Evolutionary conservation across 164 flowering plant genomes (phyloP), one percentile per base, ranked within the genome.

Genomic region (Berberis vulgaris): DNA sequence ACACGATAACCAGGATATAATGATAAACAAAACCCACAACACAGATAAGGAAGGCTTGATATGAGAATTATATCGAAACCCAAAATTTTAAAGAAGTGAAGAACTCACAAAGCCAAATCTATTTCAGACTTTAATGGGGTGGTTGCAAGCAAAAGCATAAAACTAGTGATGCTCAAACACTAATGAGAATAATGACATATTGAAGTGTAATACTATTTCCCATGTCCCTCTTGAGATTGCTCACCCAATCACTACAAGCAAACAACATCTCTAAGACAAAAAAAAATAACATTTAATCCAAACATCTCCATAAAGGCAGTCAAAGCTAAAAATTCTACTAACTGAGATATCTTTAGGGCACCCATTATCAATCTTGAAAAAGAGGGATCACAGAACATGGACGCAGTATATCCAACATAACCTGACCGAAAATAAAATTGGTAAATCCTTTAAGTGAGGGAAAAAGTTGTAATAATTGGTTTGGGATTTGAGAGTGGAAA

Each of bases 321-420:
- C 64, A 86, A 59, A 10, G 82, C 81, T 26, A 86, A 74, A 69
- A 85, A 89, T 79, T 91, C 97, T 67, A 82, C 60, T 49, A 78
- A 41, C 39, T 75, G 87, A 67, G 99, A 81, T 59, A 84, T 74
- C 66, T 81, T 95, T 70, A 72, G 49, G 55, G 55, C 67, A 58
- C 94, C 96, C 99, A 95, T 95, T 45, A 91, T 76, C 43, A 77
- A 58, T 67, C 84, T 76, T 47, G 97, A 68, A 89, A 85, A 45
- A 95, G 91, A 7, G 97, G 97, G 63, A 95, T 81, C 64, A 89
- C 86, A 66, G 97, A 86, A 70, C 97, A 85, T 54, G 99, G 99
- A 70, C 91, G 90, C 68, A 85, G 65, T 73, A 95, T 71, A 63
- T 92, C 94, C 57, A 84, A 73, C 74, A 95, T 57, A 66, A 91